A percentile compares a stretch with the other conserved stretches of the same genome.
phyloP scores from a whole-genome alignment of 805 yeast genomes.

The Sugiyamaella marilandica region DNA sequence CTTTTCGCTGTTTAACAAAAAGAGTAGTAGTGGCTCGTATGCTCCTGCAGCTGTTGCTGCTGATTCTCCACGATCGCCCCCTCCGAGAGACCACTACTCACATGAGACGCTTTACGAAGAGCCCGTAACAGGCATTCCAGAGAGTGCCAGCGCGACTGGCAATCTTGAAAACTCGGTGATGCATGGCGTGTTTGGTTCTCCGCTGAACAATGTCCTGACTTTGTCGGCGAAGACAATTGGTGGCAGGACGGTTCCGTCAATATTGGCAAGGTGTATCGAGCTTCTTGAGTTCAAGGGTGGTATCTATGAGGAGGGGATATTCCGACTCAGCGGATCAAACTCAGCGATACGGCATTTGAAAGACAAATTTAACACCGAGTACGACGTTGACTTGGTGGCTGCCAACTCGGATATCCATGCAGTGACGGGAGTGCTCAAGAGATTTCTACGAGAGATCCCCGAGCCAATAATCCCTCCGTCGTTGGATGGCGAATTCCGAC shows the following conservation, averaged over 20 bases:
- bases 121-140: background rate
- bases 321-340: slow-evolving; percentile 85
- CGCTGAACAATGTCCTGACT: slow-evolving; percentile 47
- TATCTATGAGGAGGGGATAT: slow-evolving; percentile 82
- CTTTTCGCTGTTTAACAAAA: slow-evolving; percentile 9
- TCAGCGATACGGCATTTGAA: slow-evolving; percentile 65
- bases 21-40: background rate
- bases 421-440: slow-evolving; percentile 77
- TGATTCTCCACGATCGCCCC: background rate
- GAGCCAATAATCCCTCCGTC: slow-evolving; percentile 59
- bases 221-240: slow-evolving; percentile 47
- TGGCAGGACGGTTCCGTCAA: slow-evolving; percentile 58
- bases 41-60: background rate
- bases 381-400: slow-evolving; percentile 62
- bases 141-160: background rate
- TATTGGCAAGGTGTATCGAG: slow-evolving; percentile 69
- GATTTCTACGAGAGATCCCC: slow-evolving; percentile 76
- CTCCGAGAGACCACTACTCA: background rate
- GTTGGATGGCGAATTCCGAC: slow-evolving; percentile 38
- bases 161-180: too few relatives aligned
- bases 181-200: slow-evolving; percentile 55
- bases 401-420: slow-evolving; percentile 64
- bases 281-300: slow-evolving; percentile 64
- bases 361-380: slow-evolving; percentile 58
- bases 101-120: background rate